Conservation (phyloP, 2,329 filamentous ascomycete species). For the Fusarium napiforme region DNA sequence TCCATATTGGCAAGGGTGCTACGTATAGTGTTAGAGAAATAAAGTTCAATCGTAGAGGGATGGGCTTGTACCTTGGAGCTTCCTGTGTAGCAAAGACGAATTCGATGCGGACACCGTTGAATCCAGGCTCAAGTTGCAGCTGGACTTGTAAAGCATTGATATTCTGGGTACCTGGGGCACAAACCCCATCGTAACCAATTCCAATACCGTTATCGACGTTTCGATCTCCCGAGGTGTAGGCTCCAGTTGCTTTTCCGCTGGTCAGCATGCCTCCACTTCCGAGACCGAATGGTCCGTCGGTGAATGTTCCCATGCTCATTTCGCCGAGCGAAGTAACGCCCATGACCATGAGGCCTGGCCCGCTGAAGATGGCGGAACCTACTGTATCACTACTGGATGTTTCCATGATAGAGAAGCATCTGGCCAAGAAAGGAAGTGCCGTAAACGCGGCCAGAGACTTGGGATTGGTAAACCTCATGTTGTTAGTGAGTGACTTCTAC, state of each 20-base stretch:
- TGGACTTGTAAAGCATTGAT: neutral
- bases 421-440: neutral
- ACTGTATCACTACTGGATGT: neutral
- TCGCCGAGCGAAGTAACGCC: neutral
- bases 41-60: neutral
- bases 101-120: neutral
- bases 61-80: neutral
- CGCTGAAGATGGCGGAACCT: neutral
- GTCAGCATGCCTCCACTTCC: neutral
- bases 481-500: neutral
- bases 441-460: neutral
- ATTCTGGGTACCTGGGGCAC: neutral
- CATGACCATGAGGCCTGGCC: neutral
- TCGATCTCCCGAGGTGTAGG: neutral
- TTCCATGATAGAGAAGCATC: neutral
- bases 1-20: neutral
- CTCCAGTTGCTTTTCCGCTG: neutral
- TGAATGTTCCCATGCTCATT: neutral
- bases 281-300: neutral
- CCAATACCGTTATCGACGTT: neutral
- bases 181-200: neutral
- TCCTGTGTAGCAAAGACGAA: neutral
- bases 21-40: neutral
- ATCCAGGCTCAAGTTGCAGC: neutral
- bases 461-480: neutral